phyloP scores from a whole-genome alignment of 306 rosid genomes.

The Dalbergia cultrata region DNA sequence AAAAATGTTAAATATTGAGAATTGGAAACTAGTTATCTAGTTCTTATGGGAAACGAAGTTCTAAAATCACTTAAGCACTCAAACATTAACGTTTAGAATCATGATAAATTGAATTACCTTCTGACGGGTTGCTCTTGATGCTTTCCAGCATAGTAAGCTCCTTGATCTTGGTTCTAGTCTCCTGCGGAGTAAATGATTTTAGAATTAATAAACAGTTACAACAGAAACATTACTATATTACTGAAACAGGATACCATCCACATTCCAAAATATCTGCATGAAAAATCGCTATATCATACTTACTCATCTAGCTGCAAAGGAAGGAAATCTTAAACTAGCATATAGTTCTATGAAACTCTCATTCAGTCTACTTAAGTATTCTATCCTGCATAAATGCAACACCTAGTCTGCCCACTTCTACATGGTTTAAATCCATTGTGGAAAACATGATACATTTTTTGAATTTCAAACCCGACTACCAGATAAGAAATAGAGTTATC shows the following conservation, averaged over 20 bases:
- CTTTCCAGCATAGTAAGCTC: constrained; percentile 90
- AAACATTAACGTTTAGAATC: constrained; percentile 18
- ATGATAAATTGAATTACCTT: constrained; percentile 66
- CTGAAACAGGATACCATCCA: constrained; percentile 37
- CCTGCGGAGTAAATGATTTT: constrained; percentile 61
- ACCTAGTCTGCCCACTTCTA: neutral
- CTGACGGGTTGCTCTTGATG: constrained; percentile 78
- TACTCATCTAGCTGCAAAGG: neutral
- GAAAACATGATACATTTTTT: neutral
- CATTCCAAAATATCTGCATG: constrained; percentile 23
- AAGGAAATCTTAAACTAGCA: constrained; percentile 4
- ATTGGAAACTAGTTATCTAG: constrained; percentile 25
- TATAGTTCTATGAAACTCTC: constrained; percentile 22
- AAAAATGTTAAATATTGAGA: constrained; percentile 16
- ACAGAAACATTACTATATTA: constrained; percentile 11
- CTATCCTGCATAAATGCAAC: constrained; percentile 1
- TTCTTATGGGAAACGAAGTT: neutral
- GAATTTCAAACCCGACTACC: neutral
- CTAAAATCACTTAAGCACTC: neutral
- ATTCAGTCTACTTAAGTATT: constrained; percentile 15
- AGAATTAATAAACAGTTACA: constrained; percentile 34
- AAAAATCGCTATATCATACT: constrained; percentile 19
- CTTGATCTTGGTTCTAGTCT: constrained; percentile 96
- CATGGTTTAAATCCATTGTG: neutral
- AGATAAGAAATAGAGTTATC: constrained; percentile 16